A percentile compares a stretch with the other conserved stretches of the same genome.
Evolutionary conservation across 108 stramenopile genomes (phyloP).

Genomic region (Cylindrotheca closterium): DNA sequence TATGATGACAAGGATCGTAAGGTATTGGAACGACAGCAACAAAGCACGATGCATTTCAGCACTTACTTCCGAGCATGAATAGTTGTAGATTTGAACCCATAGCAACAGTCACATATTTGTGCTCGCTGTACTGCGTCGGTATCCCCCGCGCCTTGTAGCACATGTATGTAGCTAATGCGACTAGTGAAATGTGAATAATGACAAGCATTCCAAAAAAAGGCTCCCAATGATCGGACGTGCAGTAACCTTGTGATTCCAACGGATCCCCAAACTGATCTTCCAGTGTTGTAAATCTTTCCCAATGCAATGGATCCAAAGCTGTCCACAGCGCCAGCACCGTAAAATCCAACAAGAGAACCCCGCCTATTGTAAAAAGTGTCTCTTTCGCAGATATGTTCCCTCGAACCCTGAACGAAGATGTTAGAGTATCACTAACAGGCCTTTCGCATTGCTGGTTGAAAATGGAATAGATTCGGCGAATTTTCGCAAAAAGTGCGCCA

Average conservation of each 20-base stretch:
- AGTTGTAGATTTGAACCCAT: slow-evolving; percentile 18
- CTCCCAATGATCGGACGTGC: slow-evolving; percentile 12
- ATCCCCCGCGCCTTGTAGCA: slow-evolving; percentile 12
- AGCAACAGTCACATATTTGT: slow-evolving; percentile 11
- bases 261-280: slow-evolving; percentile 12
- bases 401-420: too few relatives aligned
- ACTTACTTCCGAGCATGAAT: not conserved
- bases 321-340: slow-evolving; percentile 9
- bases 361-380: slow-evolving; percentile 5
- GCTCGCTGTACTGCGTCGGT: slow-evolving; percentile 7
- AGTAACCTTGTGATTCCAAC: slow-evolving; percentile 12
- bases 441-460: too few relatives aligned
- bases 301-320: slow-evolving; percentile 8
- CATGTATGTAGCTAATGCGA: slow-evolving; percentile 8
- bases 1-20: not conserved
- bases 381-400: too few relatives aligned
- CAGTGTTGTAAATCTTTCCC: slow-evolving; percentile 1
- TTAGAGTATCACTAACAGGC: too few relatives aligned
- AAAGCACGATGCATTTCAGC: not conserved
- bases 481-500: slow-evolving; percentile 41
- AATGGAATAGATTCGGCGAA: slow-evolving; percentile 17
- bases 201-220: not conserved
- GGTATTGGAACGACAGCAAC: not conserved
- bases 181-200: not conserved
- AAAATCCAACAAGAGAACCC: slow-evolving; percentile 11